Conservation (phyloP, 176 grass and related monocot genomes). For the Leersia perrieri region DNA sequence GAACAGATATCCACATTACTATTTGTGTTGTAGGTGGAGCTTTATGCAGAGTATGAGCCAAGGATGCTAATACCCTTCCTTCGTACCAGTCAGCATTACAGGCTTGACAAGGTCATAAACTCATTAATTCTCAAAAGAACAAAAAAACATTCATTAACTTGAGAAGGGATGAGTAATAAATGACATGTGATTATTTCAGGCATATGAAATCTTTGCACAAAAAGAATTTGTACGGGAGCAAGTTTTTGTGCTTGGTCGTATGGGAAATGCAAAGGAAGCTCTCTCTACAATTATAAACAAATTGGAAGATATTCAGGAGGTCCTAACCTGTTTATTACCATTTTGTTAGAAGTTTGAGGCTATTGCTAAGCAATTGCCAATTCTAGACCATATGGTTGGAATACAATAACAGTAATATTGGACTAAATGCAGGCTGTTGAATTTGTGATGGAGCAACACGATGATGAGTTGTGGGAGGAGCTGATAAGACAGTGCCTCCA, state of each 20-base stretch:
- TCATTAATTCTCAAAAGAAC: not conserved
- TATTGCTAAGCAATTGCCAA: constrained; percentile 20
- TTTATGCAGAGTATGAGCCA: constrained; percentile 94
- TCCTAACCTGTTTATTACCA: constrained; percentile 20
- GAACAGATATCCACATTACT: constrained; percentile 23
- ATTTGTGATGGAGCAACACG: constrained; percentile 88
- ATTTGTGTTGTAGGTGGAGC: constrained; percentile 60
- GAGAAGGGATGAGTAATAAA: constrained; percentile 21
- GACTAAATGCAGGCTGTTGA: constrained; percentile 80
- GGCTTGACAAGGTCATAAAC: constrained; percentile 75
- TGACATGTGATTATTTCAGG: constrained; percentile 60
- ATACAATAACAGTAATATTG: constrained; percentile 17
- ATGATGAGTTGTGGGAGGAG: constrained; percentile 97
- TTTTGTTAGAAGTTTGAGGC: constrained; percentile 8
- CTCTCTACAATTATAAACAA: constrained; percentile 93
- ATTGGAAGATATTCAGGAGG: constrained; percentile 90
- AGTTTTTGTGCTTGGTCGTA: constrained; percentile 88
- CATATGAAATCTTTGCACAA: constrained; percentile 79
- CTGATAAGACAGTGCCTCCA: constrained; percentile 83
- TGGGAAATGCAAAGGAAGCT: constrained; percentile 98
- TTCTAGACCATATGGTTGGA: not conserved
- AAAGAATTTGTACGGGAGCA: constrained; percentile 81
- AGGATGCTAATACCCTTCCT: constrained; percentile 88
- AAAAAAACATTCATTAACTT: constrained; percentile 16
- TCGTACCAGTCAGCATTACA: constrained; percentile 89